These are phyloP conservation scores for Exsudoporus floridanus DNA, from an alignment of 1,284 basidiomycete genomes.

Conservation along the genomic window DNA sequence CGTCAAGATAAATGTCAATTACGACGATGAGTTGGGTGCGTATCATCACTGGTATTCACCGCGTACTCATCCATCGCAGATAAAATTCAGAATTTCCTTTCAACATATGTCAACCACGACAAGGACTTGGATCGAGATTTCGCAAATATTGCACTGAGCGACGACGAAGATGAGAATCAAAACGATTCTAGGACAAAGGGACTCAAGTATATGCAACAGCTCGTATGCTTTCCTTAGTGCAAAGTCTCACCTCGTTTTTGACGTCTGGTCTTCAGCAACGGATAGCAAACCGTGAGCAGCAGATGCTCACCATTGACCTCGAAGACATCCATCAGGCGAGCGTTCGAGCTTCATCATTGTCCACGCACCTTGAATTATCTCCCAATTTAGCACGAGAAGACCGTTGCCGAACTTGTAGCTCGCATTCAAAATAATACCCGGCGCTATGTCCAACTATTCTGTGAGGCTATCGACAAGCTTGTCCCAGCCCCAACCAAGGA, in stretches of 20 bases:
- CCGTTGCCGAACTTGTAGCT: conserved; percentile 62
- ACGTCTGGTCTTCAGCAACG: conserved; percentile 54
- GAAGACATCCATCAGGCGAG: conserved; percentile 75
- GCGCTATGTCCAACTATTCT: conserved; percentile 89
- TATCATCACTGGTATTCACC: conserved; percentile 33
- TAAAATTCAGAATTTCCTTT: conserved; percentile 69
- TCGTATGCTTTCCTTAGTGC: conserved; percentile 54
- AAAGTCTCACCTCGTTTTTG: conserved; percentile 34
- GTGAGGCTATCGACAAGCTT: conserved; percentile 86
- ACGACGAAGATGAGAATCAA: conserved; percentile 46
- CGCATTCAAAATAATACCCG: conserved; percentile 85
- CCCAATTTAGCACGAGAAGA: conserved; percentile 58
- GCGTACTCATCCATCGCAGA: conserved; percentile 42
- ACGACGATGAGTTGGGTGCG: conserved; percentile 50
- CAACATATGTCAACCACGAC: conserved; percentile 61
- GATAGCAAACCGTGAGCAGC: conserved; percentile 90
- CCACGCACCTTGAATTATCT: background rate
- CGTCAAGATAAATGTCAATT: conserved; percentile 45
- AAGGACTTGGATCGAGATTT: conserved; percentile 70
- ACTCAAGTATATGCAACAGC: conserved; percentile 86
- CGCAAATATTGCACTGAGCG: conserved; percentile 68
- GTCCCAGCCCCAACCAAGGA: conserved; percentile 87
- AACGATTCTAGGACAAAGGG: conserved; percentile 41
- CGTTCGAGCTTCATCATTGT: conserved; percentile 4
- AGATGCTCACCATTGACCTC: conserved; percentile 79